Evolutionary conservation across 768 basidiomycete species (phyloP).

Genomic region (Chlorophyllum brunneum): DNA sequence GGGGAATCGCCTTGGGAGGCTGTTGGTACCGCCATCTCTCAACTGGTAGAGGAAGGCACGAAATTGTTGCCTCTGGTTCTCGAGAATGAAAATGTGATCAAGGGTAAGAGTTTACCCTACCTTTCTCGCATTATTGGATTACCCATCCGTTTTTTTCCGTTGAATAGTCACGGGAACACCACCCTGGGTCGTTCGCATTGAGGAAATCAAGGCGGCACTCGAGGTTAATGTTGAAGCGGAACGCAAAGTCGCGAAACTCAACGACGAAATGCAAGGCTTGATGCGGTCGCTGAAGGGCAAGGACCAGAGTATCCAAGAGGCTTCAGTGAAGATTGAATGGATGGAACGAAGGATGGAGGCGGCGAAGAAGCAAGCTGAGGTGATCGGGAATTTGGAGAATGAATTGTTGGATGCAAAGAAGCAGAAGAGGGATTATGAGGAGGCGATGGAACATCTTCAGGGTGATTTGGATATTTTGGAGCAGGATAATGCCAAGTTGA

Average conservation of each 20-base stretch:
- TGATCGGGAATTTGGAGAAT: constrained; percentile 74
- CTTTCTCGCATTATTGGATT: neutral
- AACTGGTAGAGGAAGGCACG: constrained; percentile 68
- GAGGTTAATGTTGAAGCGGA: constrained; percentile 93
- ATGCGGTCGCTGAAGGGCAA: constrained; percentile 80
- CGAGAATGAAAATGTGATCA: constrained; percentile 75
- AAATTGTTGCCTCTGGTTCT: constrained; percentile 66
- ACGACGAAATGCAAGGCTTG: constrained; percentile 88
- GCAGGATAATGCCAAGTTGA: constrained; percentile 84
- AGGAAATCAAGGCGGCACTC: constrained; percentile 76
- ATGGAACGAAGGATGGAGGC: constrained; percentile 93
- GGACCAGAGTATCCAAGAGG: constrained; percentile 89
- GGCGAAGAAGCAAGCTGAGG: constrained; percentile 86
- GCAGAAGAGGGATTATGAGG: constrained; percentile 87
- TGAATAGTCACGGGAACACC: constrained; percentile 72
- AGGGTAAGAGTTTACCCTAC: constrained; percentile 47
- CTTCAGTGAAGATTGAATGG: constrained; percentile 87
- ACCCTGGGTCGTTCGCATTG: constrained; percentile 83
- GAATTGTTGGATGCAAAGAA: constrained; percentile 80
- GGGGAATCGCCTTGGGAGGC: constrained; percentile 75
- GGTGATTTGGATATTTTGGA: constrained; percentile 83
- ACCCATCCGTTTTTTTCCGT: constrained; percentile 1
- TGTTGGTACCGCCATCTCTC: constrained; percentile 62
- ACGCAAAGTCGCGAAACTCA: constrained; percentile 77
- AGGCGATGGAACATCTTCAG: constrained; percentile 91